Conservation (phyloP, 805 yeast species). For the Helenozyma rhizophorensis region DNA sequence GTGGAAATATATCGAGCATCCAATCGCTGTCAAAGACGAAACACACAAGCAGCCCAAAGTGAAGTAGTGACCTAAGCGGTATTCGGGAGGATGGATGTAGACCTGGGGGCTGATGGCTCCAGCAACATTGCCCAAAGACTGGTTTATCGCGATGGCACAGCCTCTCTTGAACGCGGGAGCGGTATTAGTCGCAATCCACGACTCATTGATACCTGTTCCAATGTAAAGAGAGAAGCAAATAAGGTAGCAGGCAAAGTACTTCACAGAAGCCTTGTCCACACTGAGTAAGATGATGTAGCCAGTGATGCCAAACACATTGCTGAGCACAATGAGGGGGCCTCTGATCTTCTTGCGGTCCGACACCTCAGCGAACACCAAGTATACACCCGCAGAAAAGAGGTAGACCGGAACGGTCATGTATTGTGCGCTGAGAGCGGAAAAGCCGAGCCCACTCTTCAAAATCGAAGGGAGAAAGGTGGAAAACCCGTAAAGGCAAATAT, state of each 20-base stretch:
- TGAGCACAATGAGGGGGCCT: constrained; percentile 26
- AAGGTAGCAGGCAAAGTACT: constrained; percentile 34
- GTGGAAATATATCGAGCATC: background rate
- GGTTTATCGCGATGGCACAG: constrained; percentile 39
- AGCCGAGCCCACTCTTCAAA: constrained; percentile 28
- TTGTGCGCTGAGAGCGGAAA: constrained; percentile 4
- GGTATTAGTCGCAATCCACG: constrained; percentile 42
- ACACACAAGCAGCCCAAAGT: constrained; percentile 30
- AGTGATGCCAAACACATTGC: constrained; percentile 21
- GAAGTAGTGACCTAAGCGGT: constrained; percentile 35
- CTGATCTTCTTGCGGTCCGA: constrained; percentile 23
- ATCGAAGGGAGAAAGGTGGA: constrained; percentile 39
- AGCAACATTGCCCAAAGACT: constrained; percentile 41
- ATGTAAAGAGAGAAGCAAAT: constrained; percentile 33
- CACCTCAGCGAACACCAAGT: constrained; percentile 19
- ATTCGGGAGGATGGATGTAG: constrained; percentile 33
- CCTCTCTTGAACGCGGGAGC: constrained; percentile 42
- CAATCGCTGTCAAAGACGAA: background rate
- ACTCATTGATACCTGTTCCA: constrained; percentile 35
- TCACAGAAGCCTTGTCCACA: constrained; percentile 23
- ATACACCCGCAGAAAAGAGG: constrained; percentile 25
- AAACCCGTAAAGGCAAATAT: constrained; percentile 39
- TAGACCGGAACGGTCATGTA: constrained; percentile 2
- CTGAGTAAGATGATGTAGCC: constrained; percentile 31
- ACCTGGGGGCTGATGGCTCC: constrained; percentile 45